Base-by-base conservation (phyloP, 768 basidiomycete genomes). In the Tylopilus balloui region DNA sequence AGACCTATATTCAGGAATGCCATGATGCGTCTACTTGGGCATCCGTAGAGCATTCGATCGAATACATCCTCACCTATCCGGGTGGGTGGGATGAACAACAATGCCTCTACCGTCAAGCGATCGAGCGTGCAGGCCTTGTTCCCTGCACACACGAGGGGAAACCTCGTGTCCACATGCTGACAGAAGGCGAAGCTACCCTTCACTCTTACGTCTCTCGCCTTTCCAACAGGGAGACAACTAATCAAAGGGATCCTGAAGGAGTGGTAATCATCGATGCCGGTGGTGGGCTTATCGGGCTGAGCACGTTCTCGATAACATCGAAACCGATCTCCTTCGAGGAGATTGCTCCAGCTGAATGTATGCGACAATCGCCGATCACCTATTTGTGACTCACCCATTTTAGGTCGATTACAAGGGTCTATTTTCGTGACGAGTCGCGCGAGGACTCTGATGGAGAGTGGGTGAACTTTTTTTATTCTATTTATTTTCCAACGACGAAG, bases 41-140 rank as follows among this genome's bases (percentile, higher is more conserved):
- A 24, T 47, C 59, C 3, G 9, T 55, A 3, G 42, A 57, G 31
- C 29, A 48, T 20, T 40, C 48, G n/a, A 56, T 50, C 31, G 31
- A 31, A 13, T 31, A 31, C 13, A 14, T 31, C 14, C 14, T 31
- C 31, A 31, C 31, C 12, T 54, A 61, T 40, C 64, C 64, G 10
- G 66, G 64, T 28, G 65, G 63, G 6, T 65, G 63, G 63, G 62
- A 64, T 10, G 56, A 14, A 15, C 21, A 15, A 24, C 38, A 24
- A 24, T n/a, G 53, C 15, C 45, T 52, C 8, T 54, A 65, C 32
- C 57, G 54, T 21, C 54, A 41, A 5, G 64, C 65, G 10, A 52
- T 56, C 1, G 45, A 46, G 20, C 9, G 25, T 35, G 65, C 65
- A n/a, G n/a, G n/a, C n/a, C n/a, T n/a, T n/a, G n/a, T n/a, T n/a